Base-by-base conservation (phyloP, 2,329 filamentous ascomycete genomes). In the Penicillium concentricum region DNA sequence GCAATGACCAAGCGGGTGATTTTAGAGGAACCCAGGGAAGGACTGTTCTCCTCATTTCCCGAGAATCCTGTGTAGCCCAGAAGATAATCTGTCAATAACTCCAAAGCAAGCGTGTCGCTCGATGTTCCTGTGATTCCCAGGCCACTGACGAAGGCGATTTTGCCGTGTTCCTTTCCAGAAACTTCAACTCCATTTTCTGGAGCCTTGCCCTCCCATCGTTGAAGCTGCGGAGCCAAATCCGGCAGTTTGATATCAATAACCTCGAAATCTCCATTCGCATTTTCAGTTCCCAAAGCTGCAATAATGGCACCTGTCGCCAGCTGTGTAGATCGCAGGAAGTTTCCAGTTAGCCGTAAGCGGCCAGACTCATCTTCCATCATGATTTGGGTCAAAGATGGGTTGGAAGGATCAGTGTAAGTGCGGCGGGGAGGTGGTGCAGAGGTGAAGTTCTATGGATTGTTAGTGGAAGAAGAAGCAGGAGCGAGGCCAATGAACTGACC, bases 351-450 rank as follows among this genome's bases (percentile, higher is more conserved):
- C 20, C 87, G 84, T 63, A 99, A 81, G 24, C 95, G 87, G 45
- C 94, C 94, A 0, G 92, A 97, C 74, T 97, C 93, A 72, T 99
- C 94, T 74, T 99, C 94, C 38, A 99, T 80, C 87, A 95, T 96
- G 64, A 91, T 84, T 58, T 85, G 78, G 47, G 91, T 85, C 22
- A 62, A 59, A 12, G 68, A 67, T 18, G 72, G 74, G 44, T 76
- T 65, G 13, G 72, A 70, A 24, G 73, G 69, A 50, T 88, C 82
- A 62, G 86, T 83, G 76, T 96, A 97, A 65, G 91, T 94, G 62
- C 88, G 82, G 58, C 87, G 83, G 8, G 86, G 83, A 15, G 90
- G 86, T 9, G 92, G 92, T 1, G 90, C 91, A 0, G 90, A 88
- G 57, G 96, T 91, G 88, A 91, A 97, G 71, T 92, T 90, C 89